Conservation (phyloP, 768 basidiomycete genomes). For the Rhizopogon sp. region DNA sequence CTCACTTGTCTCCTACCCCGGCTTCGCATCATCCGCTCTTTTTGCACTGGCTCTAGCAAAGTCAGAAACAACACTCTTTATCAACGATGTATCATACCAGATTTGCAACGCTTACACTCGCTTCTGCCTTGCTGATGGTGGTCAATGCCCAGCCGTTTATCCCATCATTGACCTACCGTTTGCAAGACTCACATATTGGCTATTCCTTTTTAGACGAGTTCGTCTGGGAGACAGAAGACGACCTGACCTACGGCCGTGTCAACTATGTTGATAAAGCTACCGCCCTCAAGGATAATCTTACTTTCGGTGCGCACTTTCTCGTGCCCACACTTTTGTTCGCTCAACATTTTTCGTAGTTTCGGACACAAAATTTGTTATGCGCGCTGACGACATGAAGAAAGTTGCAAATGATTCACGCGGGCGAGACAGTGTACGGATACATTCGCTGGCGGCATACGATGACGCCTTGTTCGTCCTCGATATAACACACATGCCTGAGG, state of each 20-base stretch:
- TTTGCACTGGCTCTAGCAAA: not conserved
- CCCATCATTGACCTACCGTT: not conserved
- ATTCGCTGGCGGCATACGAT: slow-evolving; percentile 37
- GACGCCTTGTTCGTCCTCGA: slow-evolving; percentile 49
- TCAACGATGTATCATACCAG: not conserved
- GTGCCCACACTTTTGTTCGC: not conserved
- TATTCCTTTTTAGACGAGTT: slow-evolving; percentile 41
- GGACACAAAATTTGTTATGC: slow-evolving; percentile 48
- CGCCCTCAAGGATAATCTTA: slow-evolving; percentile 38
- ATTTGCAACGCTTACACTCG: not conserved
- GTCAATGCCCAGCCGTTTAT: not conserved
- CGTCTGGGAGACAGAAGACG: slow-evolving; percentile 44
- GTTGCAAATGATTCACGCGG: slow-evolving; percentile 37
- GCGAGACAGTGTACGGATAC: slow-evolving; percentile 54
- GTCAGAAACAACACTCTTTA: not conserved
- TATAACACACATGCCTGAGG: slow-evolving; percentile 54
- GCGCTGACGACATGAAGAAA: slow-evolving; percentile 39
- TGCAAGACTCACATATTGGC: slow-evolving; percentile 21
- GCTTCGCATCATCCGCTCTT: no score
- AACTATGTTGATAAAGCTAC: slow-evolving; percentile 47
- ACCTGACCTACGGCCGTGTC: slow-evolving; percentile 65
- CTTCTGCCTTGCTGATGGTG: not conserved
- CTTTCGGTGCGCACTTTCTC: slow-evolving; percentile 34
- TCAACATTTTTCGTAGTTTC: not conserved
- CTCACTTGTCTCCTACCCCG: no score